These are phyloP conservation scores for Pelagophyceae sp. DNA, from an alignment of 352 stramenopile species.

Conservation along the genomic window DNA sequence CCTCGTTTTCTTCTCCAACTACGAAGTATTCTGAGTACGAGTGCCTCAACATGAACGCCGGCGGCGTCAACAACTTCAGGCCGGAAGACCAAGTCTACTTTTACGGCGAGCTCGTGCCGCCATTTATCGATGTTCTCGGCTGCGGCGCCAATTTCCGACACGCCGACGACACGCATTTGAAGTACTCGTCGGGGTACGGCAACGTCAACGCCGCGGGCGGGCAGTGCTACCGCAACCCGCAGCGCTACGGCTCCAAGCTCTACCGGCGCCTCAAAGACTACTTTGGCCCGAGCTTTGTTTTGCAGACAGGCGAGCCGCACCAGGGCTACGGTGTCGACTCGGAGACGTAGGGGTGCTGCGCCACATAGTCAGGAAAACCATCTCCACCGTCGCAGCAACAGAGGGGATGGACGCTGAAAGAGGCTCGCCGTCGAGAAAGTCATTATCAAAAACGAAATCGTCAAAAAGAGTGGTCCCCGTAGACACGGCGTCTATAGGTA, in stretches of 20 bases:
- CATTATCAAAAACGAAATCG: no score
- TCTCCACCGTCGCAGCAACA: slow-evolving; percentile 36
- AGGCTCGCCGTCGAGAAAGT: no score
- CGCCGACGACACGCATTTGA: slow-evolving; percentile 47
- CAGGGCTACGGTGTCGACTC: slow-evolving; percentile 77
- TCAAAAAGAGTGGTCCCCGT: no score
- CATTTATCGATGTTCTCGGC: slow-evolving; percentile 84
- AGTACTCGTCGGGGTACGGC: slow-evolving; percentile 38
- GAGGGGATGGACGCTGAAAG: no score
- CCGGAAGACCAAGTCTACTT: slow-evolving; percentile 62
- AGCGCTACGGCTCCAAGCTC: slow-evolving; percentile 67
- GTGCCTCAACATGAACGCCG: slow-evolving; percentile 69
- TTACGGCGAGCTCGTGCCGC: slow-evolving; percentile 83
- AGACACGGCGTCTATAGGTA: no score
- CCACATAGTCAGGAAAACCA: slow-evolving; percentile 55
- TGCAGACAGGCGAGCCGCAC: slow-evolving; percentile 71
- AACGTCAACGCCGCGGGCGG: slow-evolving; percentile 16
- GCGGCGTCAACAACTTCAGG: slow-evolving; percentile 33
- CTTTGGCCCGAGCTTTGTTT: slow-evolving; percentile 83
- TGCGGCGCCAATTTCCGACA: slow-evolving; percentile 76
- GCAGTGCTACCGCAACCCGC: slow-evolving; percentile 84
- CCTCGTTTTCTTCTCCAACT: slow-evolving; percentile 53
- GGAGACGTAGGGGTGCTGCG: no score
- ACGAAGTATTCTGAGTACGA: slow-evolving; percentile 67
- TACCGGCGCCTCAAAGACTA: slow-evolving; percentile 87